phyloP scores from a whole-genome alignment of 2,329 filamentous ascomycete genomes.

The Exophiala alcalophila region DNA sequence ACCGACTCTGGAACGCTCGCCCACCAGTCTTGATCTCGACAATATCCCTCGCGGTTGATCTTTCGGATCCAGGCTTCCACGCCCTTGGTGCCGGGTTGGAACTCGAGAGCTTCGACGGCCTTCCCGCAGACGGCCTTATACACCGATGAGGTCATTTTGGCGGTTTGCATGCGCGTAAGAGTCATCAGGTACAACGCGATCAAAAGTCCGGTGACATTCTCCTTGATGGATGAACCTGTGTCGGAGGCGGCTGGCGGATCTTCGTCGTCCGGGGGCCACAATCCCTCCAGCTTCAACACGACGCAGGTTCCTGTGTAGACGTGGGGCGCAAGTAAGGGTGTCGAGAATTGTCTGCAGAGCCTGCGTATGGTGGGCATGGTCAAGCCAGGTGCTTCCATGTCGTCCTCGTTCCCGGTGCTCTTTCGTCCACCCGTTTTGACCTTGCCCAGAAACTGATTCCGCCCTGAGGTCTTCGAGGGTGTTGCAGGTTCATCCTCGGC shows the following conservation, averaged over 20 bases:
- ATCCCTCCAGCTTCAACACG: constrained; percentile 53
- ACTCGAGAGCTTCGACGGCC: constrained; percentile 23
- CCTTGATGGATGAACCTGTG: constrained; percentile 40
- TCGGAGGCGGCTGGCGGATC: constrained; percentile 47
- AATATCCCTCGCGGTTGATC: constrained; percentile 50
- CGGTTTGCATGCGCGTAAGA: constrained; percentile 36
- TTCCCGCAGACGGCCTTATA: constrained; percentile 22
- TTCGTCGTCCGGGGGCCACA: constrained; percentile 34
- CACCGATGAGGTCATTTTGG: constrained; percentile 26
- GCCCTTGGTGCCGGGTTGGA: constrained; percentile 48
- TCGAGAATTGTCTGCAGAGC: constrained; percentile 61
- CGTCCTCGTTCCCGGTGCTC: constrained; percentile 18
- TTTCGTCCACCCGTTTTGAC: constrained; percentile 13
- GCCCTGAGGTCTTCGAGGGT: constrained; percentile 5
- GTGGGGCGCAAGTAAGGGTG: constrained; percentile 64
- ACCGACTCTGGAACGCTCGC: constrained; percentile 50
- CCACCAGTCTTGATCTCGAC: constrained; percentile 66
- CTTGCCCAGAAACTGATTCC: constrained; percentile 20
- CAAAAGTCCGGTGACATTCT: constrained; percentile 39
- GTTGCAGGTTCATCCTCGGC: constrained; percentile 28
- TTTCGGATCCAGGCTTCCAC: constrained; percentile 62
- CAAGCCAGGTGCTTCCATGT: constrained; percentile 58
- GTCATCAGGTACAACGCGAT: constrained; percentile 47
- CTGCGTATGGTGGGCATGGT: constrained; percentile 65
- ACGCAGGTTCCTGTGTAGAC: constrained; percentile 67